phyloP scores from a whole-genome alignment of 148 eudicot species.

The Beta vulgaris region DNA sequence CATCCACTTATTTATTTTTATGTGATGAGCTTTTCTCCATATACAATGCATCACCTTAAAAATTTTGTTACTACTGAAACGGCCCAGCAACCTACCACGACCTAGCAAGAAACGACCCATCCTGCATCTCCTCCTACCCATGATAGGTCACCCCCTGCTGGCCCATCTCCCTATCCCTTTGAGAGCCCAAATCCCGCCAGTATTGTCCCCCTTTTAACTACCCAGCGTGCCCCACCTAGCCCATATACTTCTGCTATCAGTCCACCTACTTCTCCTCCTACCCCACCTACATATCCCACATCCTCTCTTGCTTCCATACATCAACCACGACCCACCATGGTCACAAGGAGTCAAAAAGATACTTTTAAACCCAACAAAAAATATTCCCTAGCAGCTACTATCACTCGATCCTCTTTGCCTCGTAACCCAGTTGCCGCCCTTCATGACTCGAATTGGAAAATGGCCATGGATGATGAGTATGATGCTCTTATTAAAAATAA shows the following conservation, averaged over 20 bases:
- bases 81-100: background rate
- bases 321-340: no score
- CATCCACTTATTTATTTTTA: background rate
- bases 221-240: no score
- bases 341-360: background rate
- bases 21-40: background rate
- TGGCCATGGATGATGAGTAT: background rate
- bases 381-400: background rate
- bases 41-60: no score
- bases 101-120: background rate
- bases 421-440: background rate
- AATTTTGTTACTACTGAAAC: background rate
- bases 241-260: no score
- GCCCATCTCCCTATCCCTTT: background rate
- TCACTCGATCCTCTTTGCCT: background rate
- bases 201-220: no score
- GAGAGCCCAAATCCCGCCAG: no score
- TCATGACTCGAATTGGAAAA: background rate
- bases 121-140: background rate
- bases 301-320: no score
- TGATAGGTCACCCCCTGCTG: no score
- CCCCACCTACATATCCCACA: background rate
- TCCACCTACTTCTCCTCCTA: background rate
- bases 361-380: background rate
- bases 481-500: constrained; percentile 2